Evolutionary conservation across 2,329 filamentous ascomycete species (phyloP), one percentile per base, ranked within the genome.

Genomic region (Juglanconis sp.): DNA sequence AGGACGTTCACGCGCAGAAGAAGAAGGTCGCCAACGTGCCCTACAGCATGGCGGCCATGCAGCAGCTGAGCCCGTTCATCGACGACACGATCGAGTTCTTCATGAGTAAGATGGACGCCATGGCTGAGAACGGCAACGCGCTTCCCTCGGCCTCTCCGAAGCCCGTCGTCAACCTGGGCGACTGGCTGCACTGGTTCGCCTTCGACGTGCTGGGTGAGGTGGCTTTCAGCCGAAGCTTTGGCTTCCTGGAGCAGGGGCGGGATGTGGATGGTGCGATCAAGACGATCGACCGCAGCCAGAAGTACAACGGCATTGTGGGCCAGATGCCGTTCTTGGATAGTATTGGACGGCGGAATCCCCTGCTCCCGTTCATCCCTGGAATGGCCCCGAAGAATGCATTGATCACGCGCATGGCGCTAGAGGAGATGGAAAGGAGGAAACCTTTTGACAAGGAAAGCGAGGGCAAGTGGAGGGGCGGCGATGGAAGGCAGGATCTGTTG

Each of bases 21-120:
- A 84, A 84, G 71, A 77, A 79, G 67, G 77, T 80, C 4, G 78
- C 77, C 64, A 80, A 79, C 53, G 76, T 79, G 40, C 78, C 80
- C 0, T 83, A 83, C 68, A 78, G 76, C 68, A 81, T 83, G 80
- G 76, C 77, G 0, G 77, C 78, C 7, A 82, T 82, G 80, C 76
- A 79, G 62, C 77, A 81, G 69, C 76, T 81, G 38, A 74, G 74
- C 56, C 77, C 77, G 11, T 81, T 80, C 58, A 81, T 83, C 66
- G 74, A 83, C 67, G 79, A 81, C 63, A 80, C 78, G 15, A 77
- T 83, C 56, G 76, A 80, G 63, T 65, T 79, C 31, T 68, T 85
- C 6, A 69, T 73, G 40, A 62, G 63, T 32, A 79, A 78, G 61
- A 70, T 85, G 35, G 73, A 75, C 50, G 70, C 68, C 17, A 77